Base-by-base conservation (phyloP, 345 rosid genomes). In the Eucalyptus dawsonii region DNA sequence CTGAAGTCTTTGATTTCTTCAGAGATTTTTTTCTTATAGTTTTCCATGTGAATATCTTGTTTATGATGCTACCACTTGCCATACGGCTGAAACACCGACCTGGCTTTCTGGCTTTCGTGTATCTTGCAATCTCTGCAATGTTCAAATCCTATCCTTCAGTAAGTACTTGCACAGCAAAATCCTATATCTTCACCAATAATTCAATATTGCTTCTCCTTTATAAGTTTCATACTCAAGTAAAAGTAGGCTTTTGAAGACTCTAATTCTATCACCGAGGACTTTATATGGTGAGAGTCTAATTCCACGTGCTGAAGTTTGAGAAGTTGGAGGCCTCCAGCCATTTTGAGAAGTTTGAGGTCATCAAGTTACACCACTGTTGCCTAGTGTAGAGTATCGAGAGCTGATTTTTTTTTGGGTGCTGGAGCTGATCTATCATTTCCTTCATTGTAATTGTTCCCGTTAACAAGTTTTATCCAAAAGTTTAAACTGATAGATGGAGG, bases 141-240 rank as follows among this genome's bases (percentile, higher is more conserved):
- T 96, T 97, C 60, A 98, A 98, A 90, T 95, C 99, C 89, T 98
- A 97, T 89, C 98, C 99, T 88, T 98, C 99, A 11, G 99, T 98
- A 92, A 94, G 98, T 94, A 83, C 49, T 87, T 7, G n/a, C 42
- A 42, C 37, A 42, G 86, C 47, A 17, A 54, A 85, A 65, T 44
- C 21, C 45, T 49, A 29, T 22, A 22, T 21, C 29, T 86, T 37
- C 85, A 45, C 24, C 67, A 45, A 50, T 29, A 31, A 86, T 53
- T 50, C 65, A 17, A 11, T 22, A 86, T 4, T 34, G 67, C 44
- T 50, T 34, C 40, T 86, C 2, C 56, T 56, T 25, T 86, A 49
- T 86, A 37, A 76, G 47, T 76, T 76, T 76, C 83, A 40, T 37
- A 21, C 47, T 17, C 47, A 37, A 76, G 29, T 40, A 76, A 37